Base-by-base conservation (phyloP, 768 basidiomycete species). In the Podaxis carcinomalis region DNA sequence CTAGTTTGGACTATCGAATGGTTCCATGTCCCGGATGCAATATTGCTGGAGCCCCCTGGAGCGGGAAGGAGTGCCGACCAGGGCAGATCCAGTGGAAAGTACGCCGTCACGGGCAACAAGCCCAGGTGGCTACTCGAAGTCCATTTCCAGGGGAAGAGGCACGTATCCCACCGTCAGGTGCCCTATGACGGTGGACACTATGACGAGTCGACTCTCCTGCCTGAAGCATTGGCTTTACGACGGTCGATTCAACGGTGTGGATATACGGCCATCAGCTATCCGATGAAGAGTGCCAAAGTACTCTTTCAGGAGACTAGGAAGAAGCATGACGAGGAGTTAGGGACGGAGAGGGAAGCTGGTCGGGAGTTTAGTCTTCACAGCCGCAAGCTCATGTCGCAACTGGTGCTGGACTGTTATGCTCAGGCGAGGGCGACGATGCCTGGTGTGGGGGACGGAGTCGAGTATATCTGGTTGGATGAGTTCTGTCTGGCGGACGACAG, bases 221-320 rank as follows among this genome's bases (percentile, higher is more conserved):
- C 28, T 9, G 28, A 21, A 14, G 40, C 2, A 11, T 9, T 32
- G 28, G 21, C 6, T 6, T 19, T 46, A 13, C 28, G 40, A 14
- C 35, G 23, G 51, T 42, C 16, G 6, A 51, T 51, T 28, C 40
- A 60, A 5, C 23, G 5, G 16, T 36, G 1, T 13, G 51, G 51
- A 2, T 61, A 61, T 28, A 55, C 52, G 5, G 59, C 59, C n/a
- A 61, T 61, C 32, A 61, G 59, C 35, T 61, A 61, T n/a, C n/a
- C 52, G 32, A 49, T 61, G 52, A 21, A 49, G 9, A 61, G 59
- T 23, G 59, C 59, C 1, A 36, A 49, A 23, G 44, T 16, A n/a
- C 21, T 61, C 13, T 61, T 61, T 16, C 6, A 19, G 6, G 23
- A 36, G 28, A 11, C 44, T 3, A 23, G 21, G 9, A 10, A 27